These are phyloP conservation scores for Cutaneotrichosporon sp. DNA, from an alignment of 1,284 basidiomycete species.

Conservation along the genomic window DNA sequence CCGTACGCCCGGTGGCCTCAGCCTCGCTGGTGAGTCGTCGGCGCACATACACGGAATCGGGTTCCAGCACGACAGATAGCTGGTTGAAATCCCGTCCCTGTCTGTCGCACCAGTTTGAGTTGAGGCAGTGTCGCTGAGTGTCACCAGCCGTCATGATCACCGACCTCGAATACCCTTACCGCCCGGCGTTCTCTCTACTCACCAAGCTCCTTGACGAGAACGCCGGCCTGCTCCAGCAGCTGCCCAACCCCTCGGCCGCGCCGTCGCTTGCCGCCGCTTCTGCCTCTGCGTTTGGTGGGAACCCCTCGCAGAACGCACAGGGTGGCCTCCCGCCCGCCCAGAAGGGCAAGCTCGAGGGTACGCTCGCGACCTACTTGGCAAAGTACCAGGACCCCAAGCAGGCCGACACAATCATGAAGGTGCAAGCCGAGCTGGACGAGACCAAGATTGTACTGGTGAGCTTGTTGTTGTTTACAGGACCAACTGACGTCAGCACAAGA, in stretches of 20 bases:
- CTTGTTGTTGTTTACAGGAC: slow-evolving; percentile 21
- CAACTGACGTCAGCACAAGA: slow-evolving; percentile 74
- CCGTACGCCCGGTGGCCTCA: slow-evolving; percentile 40
- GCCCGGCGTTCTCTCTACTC: slow-evolving; percentile 92
- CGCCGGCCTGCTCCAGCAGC: slow-evolving; percentile 64
- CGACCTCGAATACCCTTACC: slow-evolving; percentile 93
- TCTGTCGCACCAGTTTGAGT: background rate
- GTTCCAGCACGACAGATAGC: background rate
- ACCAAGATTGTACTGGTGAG: slow-evolving; percentile 95
- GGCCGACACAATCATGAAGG: slow-evolving; percentile 97
- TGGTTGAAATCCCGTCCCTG: background rate
- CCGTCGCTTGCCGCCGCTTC: slow-evolving; percentile 46
- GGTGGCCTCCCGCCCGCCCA: slow-evolving; percentile 52
- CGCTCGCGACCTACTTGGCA: slow-evolving; percentile 74
- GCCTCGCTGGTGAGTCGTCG: slow-evolving; percentile 64
- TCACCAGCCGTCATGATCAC: slow-evolving; percentile 80
- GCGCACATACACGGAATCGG: background rate
- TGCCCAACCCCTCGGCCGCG: slow-evolving; percentile 44
- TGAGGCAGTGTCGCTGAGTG: slow-evolving; percentile 14
- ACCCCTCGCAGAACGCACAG: slow-evolving; percentile 48
- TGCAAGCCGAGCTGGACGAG: slow-evolving; percentile 97
- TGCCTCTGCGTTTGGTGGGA: slow-evolving; percentile 47
- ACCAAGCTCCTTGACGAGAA: slow-evolving; percentile 96
- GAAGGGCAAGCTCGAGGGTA: slow-evolving; percentile 55
- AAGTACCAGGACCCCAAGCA: slow-evolving; percentile 98